These are phyloP conservation scores for Centella asiatica DNA, from an alignment of 129 eudicot species.

Conservation along the genomic window DNA sequence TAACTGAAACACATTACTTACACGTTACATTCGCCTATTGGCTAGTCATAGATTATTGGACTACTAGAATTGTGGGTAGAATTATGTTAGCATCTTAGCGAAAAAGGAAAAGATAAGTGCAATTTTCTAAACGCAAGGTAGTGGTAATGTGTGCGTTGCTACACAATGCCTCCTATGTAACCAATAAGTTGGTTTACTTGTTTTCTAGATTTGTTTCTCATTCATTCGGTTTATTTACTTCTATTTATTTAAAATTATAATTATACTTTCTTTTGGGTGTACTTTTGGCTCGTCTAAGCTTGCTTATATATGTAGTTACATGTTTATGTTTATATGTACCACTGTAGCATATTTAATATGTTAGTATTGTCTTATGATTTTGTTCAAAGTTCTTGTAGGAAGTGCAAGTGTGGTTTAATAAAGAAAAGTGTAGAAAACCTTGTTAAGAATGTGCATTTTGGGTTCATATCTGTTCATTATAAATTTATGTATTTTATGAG, in stretches of 20 bases:
- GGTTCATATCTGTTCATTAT: not conserved
- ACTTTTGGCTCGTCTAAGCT: not conserved
- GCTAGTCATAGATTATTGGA: not conserved
- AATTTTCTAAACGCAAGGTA: not conserved
- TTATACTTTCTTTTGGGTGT: not conserved
- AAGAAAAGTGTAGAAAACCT: not conserved
- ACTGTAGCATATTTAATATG: not conserved
- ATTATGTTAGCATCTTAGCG: not conserved
- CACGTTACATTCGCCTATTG: not conserved
- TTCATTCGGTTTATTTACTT: too few species aligned
- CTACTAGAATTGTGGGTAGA: not conserved
- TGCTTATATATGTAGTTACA: not conserved
- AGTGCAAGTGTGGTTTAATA: not conserved
- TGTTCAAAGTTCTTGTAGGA: not conserved
- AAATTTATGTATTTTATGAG: constrained; percentile 5
- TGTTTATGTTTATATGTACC: not conserved
- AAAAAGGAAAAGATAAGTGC: not conserved
- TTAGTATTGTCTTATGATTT: not conserved
- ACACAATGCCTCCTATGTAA: too few species aligned
- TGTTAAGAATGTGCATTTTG: not conserved
- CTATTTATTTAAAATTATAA: not conserved
- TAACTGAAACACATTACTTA: not conserved
- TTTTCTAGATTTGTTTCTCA: too few species aligned
- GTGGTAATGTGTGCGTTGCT: not conserved
- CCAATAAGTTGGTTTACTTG: not conserved